These are phyloP conservation scores for Komagataella populi DNA, from an alignment of 805 yeast genomes.

Conservation along the genomic window DNA sequence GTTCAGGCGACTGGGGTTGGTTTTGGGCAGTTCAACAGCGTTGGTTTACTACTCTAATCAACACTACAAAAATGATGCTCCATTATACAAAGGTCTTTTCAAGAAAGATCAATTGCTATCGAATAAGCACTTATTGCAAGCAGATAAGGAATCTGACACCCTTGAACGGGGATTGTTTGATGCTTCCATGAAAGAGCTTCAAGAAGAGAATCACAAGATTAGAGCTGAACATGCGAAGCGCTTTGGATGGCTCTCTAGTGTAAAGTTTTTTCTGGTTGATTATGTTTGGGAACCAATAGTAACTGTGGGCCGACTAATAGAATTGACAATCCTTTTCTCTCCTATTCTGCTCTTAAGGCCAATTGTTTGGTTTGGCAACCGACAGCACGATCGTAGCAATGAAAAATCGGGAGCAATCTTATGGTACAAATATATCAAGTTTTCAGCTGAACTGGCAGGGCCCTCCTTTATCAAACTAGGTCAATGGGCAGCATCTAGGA, in stretches of 20 bases:
- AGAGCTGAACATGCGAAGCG: conserved; percentile 14
- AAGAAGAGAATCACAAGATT: conserved; percentile 19
- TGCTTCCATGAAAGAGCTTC: conserved; percentile 45
- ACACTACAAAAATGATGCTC: neutral
- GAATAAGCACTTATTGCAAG: conserved; percentile 22
- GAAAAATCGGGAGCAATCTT: conserved; percentile 47
- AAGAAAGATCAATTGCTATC: conserved; percentile 7
- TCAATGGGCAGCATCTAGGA: conserved; percentile 98
- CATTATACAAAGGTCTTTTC: conserved; percentile 3
- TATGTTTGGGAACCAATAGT: conserved; percentile 55
- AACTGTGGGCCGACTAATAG: conserved; percentile 56
- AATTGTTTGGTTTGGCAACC: conserved; percentile 38
- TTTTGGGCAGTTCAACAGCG: neutral
- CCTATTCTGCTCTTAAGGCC: conserved; percentile 66
- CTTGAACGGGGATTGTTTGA: conserved; percentile 53
- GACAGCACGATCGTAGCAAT: conserved; percentile 9
- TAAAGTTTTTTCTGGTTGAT: conserved; percentile 34
- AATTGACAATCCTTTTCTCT: conserved; percentile 48
- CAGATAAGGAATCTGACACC: conserved; percentile 43
- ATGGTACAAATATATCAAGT: conserved; percentile 60
- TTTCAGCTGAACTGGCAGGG: conserved; percentile 73
- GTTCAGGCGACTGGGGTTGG: neutral
- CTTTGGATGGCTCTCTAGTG: conserved; percentile 15
- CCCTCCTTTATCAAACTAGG: conserved; percentile 88
- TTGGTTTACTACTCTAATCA: neutral